Percentiles rank a stretch among this genome's conserved stretches.
Conservation (phyloP, 352 stramenopile species). For the Phytophthora pini region DNA sequence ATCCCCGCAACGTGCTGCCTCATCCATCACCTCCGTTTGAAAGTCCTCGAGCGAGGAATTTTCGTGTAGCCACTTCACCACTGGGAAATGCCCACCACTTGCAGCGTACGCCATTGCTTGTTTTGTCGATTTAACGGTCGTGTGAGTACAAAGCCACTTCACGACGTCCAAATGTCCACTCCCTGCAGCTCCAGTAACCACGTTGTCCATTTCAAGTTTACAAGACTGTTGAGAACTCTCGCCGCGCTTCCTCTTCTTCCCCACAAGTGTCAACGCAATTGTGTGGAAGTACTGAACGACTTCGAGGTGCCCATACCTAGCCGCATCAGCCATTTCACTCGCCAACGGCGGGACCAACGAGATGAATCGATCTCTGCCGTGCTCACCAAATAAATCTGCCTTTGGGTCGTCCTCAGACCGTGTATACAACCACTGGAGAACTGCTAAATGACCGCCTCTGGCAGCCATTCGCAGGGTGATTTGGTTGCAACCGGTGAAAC, state of each 20-base stretch:
- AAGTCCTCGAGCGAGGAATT: not conserved
- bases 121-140: not conserved
- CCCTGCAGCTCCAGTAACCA: not conserved
- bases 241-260: slow-evolving; percentile 9
- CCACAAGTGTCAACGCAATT: slow-evolving; percentile 1
- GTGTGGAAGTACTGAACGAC: slow-evolving; percentile 3
- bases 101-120: not conserved
- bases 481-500: slow-evolving; percentile 38
- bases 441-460: slow-evolving; percentile 12
- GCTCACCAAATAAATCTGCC: not conserved
- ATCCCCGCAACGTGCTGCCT: not conserved
- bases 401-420: not conserved
- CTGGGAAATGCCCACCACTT: not conserved
- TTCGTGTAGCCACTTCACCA: slow-evolving; percentile 4
- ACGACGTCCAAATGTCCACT: slow-evolving; percentile 1
- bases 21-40: slow-evolving; percentile 5
- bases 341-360: not conserved
- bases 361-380: not conserved
- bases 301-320: slow-evolving; percentile 2
- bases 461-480: slow-evolving; percentile 15
- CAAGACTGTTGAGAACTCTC: not conserved
- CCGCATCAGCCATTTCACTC: not conserved
- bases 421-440: slow-evolving; percentile 6
- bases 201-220: not conserved
- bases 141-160: not conserved